These are phyloP conservation scores for Candida manassasensis DNA, from an alignment of 805 yeast genomes.

Conservation along the genomic window DNA sequence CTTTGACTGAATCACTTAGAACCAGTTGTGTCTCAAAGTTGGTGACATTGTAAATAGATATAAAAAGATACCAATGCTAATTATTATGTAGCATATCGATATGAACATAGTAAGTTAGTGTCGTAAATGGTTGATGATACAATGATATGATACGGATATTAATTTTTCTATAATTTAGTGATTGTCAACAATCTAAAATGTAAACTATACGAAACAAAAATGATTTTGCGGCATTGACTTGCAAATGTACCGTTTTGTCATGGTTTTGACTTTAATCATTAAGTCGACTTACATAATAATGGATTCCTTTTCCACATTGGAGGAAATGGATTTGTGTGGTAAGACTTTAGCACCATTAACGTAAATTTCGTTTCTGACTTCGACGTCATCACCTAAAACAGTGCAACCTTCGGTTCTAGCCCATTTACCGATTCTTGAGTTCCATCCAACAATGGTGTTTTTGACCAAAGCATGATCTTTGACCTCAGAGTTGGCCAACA, in stretches of 20 bases:
- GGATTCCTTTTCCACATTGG: conserved; percentile 95
- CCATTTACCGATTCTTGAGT: conserved; percentile 97
- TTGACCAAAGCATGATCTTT: conserved; percentile 98
- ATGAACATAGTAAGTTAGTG: no score
- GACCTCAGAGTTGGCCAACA: conserved; percentile 83
- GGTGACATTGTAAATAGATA: neutral
- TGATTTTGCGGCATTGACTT: neutral
- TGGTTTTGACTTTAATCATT: neutral
- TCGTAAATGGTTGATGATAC: no score
- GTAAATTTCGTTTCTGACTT: conserved; percentile 96
- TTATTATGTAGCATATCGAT: no score
- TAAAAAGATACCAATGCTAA: no score
- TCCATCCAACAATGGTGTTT: conserved; percentile 98
- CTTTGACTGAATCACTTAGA: conserved; percentile 55
- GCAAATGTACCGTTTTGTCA: neutral
- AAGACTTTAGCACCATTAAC: conserved; percentile 99
- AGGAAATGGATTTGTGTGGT: conserved; percentile 95
- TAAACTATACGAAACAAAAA: conserved; percentile 1
- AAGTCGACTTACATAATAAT: conserved; percentile 76
- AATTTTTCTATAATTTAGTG: conserved; percentile 1
- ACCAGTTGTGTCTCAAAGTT: conserved; percentile 27
- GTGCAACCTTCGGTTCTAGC: conserved; percentile 97
- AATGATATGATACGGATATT: neutral
- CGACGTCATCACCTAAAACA: conserved; percentile 98
- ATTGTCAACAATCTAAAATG: conserved; percentile 2